These are phyloP conservation scores for Neonectria coccinea DNA, from an alignment of 2,329 filamentous ascomycete genomes.

Conservation along the genomic window DNA sequence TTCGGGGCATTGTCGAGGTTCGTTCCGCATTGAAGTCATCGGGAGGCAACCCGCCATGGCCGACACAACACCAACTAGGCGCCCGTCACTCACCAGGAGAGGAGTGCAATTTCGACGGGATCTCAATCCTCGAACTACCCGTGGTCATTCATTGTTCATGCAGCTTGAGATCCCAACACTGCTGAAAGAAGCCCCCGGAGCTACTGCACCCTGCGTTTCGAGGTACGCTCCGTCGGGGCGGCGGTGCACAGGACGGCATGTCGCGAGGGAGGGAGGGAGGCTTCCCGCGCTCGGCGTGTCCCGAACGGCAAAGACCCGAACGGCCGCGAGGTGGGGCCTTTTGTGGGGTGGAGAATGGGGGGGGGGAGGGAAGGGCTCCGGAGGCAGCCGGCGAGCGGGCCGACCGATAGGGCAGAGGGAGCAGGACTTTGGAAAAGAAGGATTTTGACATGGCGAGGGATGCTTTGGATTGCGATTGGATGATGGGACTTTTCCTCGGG, in stretches of 20 bases:
- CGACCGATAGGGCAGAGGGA: constrained; percentile 27
- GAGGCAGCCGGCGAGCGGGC: constrained; percentile 39
- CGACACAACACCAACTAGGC: constrained; percentile 5
- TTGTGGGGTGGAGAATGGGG: constrained; percentile 1
- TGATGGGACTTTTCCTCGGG: neutral
- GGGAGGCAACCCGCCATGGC: constrained; percentile 35
- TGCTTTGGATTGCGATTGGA: constrained; percentile 1
- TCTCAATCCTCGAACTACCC: neutral
- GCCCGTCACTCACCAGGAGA: constrained; percentile 7
- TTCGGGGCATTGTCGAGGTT: constrained; percentile 9
- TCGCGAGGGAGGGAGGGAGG: neutral
- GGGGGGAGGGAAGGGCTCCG: neutral
- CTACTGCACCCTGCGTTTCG: constrained; percentile 2
- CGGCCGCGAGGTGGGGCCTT: constrained; percentile 21
- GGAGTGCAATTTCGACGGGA: neutral
- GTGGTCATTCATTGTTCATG: constrained; percentile 16
- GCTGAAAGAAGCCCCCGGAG: constrained; percentile 32
- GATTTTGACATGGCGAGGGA: neutral
- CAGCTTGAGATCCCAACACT: constrained; percentile 27
- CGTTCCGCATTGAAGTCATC: neutral
- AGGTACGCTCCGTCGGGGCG: constrained; percentile 17
- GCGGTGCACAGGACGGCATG: constrained; percentile 13
- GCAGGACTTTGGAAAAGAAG: constrained; percentile 18
- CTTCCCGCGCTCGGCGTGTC: constrained; percentile 17
- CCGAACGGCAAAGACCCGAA: constrained; percentile 25